Evolutionary conservation across 352 stramenopile genomes (phyloP).

Genomic region (Pythium phragmiticola): DNA sequence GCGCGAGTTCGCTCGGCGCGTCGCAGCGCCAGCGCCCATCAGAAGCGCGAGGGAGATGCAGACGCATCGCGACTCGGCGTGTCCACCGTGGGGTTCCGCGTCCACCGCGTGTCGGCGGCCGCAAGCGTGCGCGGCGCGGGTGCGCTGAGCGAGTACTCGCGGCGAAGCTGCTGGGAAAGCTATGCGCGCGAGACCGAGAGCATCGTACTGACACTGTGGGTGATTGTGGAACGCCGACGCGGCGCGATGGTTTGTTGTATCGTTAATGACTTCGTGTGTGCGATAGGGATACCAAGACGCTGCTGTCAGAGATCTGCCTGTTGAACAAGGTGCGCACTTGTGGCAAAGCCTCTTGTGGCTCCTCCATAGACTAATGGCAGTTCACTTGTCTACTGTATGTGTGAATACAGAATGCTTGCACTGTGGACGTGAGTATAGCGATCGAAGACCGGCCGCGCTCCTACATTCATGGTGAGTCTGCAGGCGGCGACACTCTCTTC

Average conservation of each 20-base stretch:
- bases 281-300: slow-evolving; percentile 53
- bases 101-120: slow-evolving; percentile 38
- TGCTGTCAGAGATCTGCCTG: slow-evolving; percentile 68
- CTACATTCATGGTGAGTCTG: slow-evolving; percentile 47
- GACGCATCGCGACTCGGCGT: slow-evolving; percentile 1
- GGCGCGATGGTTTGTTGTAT: background rate
- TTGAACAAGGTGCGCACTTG: slow-evolving; percentile 55
- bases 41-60: background rate
- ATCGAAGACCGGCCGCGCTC: slow-evolving; percentile 62
- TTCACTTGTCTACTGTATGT: background rate
- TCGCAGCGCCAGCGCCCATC: background rate
- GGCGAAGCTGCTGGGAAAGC: slow-evolving; percentile 57
- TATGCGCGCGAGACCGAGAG: slow-evolving; percentile 58
- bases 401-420: slow-evolving; percentile 52
- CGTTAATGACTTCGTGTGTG: background rate
- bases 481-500: background rate
- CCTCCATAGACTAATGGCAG: background rate
- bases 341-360: background rate
- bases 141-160: slow-evolving; percentile 57
- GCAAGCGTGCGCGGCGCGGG: slow-evolving; percentile 32
- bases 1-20: background rate
- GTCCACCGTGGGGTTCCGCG: slow-evolving; percentile 29
- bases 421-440: slow-evolving; percentile 60
- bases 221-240: background rate
- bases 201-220: slow-evolving; percentile 41